Conservation (phyloP, 1,139 yeast species). For the Ogataea hybrid region DNA sequence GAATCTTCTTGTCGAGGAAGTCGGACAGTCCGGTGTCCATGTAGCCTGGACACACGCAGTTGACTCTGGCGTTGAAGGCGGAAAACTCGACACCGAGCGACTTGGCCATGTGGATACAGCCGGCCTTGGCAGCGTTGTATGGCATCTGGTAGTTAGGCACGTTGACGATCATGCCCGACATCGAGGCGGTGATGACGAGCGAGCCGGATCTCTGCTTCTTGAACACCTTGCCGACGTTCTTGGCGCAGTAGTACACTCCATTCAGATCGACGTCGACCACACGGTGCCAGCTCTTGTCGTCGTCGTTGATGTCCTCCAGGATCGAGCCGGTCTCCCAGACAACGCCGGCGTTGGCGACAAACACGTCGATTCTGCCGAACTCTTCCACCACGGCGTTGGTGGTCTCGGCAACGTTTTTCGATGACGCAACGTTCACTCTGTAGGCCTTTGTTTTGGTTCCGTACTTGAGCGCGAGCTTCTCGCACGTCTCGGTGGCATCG, state of each 20-base stretch:
- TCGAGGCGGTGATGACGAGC: conserved; percentile 82
- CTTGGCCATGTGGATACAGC: too few species aligned
- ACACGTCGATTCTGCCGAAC: conserved; percentile 74
- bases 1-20: too few species aligned
- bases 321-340: conserved; percentile 79
- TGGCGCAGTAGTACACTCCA: conserved; percentile 77
- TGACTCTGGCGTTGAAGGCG: too few species aligned
- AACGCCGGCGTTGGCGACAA: conserved; percentile 90
- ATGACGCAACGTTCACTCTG: conserved; percentile 63
- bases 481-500: too few species aligned
- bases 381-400: conserved; percentile 61
- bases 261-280: conserved; percentile 70
- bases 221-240: conserved; percentile 68
- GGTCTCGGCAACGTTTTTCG: conserved; percentile 55
- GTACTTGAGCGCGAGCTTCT: conserved; percentile 54
- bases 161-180: conserved; percentile 89
- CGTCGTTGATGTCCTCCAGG: conserved; percentile 52
- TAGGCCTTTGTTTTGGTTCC: conserved; percentile 67
- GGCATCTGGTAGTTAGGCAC: conserved; percentile 87
- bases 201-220: conserved; percentile 72
- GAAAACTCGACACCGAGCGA: too few species aligned
- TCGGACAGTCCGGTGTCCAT: too few species aligned
- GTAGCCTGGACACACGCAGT: too few species aligned
- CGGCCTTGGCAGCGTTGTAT: conserved; percentile 92
- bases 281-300: conserved; percentile 61